These are phyloP conservation scores for Phytophthora hybrid DNA, from an alignment of 352 stramenopile species.

Conservation along the genomic window DNA sequence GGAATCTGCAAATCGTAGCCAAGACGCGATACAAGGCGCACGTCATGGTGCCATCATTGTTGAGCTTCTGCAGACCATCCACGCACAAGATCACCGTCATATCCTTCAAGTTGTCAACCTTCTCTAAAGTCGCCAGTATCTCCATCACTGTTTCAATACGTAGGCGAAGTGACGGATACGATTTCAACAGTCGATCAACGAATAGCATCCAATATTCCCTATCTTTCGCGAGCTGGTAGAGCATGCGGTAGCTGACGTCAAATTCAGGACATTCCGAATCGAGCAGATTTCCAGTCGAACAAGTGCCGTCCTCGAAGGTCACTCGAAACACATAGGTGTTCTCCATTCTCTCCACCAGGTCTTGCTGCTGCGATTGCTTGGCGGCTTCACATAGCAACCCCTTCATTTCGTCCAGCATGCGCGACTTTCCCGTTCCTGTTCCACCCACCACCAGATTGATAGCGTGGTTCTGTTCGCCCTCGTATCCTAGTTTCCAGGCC, in stretches of 20 bases:
- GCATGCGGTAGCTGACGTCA: slow-evolving; percentile 17
- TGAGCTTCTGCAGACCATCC: slow-evolving; percentile 35
- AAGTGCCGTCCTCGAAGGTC: slow-evolving; percentile 4
- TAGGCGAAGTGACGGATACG: no score
- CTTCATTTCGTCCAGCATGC: slow-evolving; percentile 41
- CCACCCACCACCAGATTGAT: slow-evolving; percentile 16
- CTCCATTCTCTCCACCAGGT: not conserved
- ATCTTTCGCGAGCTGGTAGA: slow-evolving; percentile 12
- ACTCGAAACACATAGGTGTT: slow-evolving; percentile 10
- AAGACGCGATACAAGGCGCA: slow-evolving; percentile 16
- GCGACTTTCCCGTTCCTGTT: slow-evolving; percentile 30
- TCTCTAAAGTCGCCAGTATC: slow-evolving; percentile 21
- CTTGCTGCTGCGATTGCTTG: not conserved
- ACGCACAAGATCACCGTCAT: slow-evolving; percentile 46
- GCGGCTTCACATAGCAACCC: slow-evolving; percentile 24
- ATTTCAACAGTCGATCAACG: not conserved
- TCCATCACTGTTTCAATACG: slow-evolving; percentile 6
- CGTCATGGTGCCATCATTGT: slow-evolving; percentile 13
- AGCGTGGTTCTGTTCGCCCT: slow-evolving; percentile 21
- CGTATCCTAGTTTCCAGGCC: not conserved
- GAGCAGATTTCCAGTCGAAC: not conserved
- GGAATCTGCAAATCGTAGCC: slow-evolving; percentile 1
- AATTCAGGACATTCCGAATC: not conserved
- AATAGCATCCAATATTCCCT: not conserved
- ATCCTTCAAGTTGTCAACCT: slow-evolving; percentile 31